These are phyloP conservation scores for Talaromyces amestolkiae DNA, from an alignment of 2,329 filamentous ascomycete species.

Conservation along the genomic window DNA sequence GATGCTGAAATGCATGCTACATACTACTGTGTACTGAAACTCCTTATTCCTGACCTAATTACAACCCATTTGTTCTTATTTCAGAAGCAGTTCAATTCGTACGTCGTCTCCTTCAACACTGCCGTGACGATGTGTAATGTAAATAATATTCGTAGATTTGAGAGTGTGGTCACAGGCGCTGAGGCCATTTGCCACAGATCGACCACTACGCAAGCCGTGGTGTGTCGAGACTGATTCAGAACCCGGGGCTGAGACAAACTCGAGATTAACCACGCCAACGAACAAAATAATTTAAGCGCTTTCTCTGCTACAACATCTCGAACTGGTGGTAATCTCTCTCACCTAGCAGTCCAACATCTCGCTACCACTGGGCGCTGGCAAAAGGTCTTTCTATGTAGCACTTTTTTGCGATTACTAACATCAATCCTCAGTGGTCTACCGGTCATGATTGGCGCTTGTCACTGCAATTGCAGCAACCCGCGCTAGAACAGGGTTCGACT, in stretches of 20 bases:
- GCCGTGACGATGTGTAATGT: neutral
- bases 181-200: conserved; percentile 7
- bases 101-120: neutral
- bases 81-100: neutral
- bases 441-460: conserved; percentile 5
- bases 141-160: neutral
- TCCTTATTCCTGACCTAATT: neutral
- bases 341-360: neutral
- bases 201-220: neutral
- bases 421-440: conserved; percentile 5
- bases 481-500: conserved; percentile 5
- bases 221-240: conserved; percentile 7
- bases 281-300: neutral
- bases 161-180: conserved; percentile 2
- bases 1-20: neutral
- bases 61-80: neutral
- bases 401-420: neutral
- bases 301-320: neutral
- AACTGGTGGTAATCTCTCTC: no score
- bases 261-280: neutral
- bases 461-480: conserved; percentile 1
- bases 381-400: no score
- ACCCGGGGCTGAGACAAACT: neutral
- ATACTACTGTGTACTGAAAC: neutral
- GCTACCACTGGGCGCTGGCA: neutral